Base-by-base conservation (phyloP, 345 rosid species). In the Salix arbutifolia region DNA sequence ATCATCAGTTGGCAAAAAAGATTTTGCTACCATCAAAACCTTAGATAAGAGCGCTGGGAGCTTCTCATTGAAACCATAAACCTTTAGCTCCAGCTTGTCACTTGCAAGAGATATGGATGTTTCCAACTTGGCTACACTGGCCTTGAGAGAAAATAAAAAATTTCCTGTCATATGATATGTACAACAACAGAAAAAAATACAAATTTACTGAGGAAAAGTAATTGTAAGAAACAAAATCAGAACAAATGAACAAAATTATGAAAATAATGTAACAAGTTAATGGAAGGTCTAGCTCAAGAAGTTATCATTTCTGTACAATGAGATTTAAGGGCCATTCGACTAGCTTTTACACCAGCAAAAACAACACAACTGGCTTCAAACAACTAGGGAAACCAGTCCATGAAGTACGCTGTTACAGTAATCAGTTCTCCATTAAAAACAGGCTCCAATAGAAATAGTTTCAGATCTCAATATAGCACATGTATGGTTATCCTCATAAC, bases 11-110 rank as follows among this genome's bases (percentile, higher is more conserved):
- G 97, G 98, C 70, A 85, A 68, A 85, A 92, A 96, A n/a, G 94
- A 90, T 74, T 80, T 93, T 72, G 91, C 89, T 76, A 86, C 78
- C 76, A 84, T 77, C 86, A 93, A 89, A 81, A 92, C 67, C 80
- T 90, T 93, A 40, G 91, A 84, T 84, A 91, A 84, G 67, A 96
- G 94, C 82, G 81, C 86, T 52, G 90, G 85, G 75, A 96, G 89
- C 81, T 96, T 96, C 70, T 92, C 97, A 73, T 92, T 91, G 83
- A 96, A 96, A 62, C 99, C 99, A 82, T 90, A 91, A 48, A 96
- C 87, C 86, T 89, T 96, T 65, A 93, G 86, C 92, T 93, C 98
- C 77, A 96, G 83, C 84, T 91, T 92, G 83, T 91, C 98, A 84
- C 91, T 77, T 65, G 74, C 79, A 79, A 87, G 79, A 56, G 94